Conservation (phyloP, 192 early-diverging fungal species). For the Pilobolus umbonatus region DNA sequence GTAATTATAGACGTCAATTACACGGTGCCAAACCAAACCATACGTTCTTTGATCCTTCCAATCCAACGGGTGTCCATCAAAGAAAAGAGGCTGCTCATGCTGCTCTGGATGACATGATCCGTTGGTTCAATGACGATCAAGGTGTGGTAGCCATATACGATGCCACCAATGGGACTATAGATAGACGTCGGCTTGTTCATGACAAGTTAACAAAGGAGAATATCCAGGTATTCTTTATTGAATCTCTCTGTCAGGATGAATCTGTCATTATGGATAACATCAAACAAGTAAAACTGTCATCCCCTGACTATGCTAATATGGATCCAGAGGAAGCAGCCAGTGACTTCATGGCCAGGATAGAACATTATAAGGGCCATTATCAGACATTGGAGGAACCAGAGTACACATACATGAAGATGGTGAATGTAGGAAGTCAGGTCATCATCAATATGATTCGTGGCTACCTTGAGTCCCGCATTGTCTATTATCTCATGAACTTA, state of each 20-base stretch:
- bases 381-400: constrained; percentile 77
- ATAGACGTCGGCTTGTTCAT: constrained; percentile 69
- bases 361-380: constrained; percentile 87
- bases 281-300: constrained; percentile 91
- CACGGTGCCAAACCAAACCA: constrained; percentile 77
- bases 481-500: constrained; percentile 99
- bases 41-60: constrained; percentile 87
- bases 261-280: constrained; percentile 88
- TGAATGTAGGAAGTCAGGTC: constrained; percentile 88
- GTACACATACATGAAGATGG: constrained; percentile 86
- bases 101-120: constrained; percentile 89
- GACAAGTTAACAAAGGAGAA: constrained; percentile 63
- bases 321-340: constrained; percentile 81
- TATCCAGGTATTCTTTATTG: constrained; percentile 94
- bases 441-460: constrained; percentile 93
- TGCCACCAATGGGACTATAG: constrained; percentile 92
- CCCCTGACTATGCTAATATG: constrained; percentile 88
- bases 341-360: constrained; percentile 89
- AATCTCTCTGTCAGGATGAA: constrained; percentile 89
- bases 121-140: constrained; percentile 79
- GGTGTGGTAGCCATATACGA: constrained; percentile 94
- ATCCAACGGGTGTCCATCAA: constrained; percentile 62
- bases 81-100: constrained; percentile 75
- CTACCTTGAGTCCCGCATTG: constrained; percentile 93
- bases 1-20: constrained; percentile 88